A percentile compares a stretch with the other conserved stretches of the same genome.
phyloP scores from a whole-genome alignment of 2,329 filamentous ascomycete species.

The Intubia oerlemansii region DNA sequence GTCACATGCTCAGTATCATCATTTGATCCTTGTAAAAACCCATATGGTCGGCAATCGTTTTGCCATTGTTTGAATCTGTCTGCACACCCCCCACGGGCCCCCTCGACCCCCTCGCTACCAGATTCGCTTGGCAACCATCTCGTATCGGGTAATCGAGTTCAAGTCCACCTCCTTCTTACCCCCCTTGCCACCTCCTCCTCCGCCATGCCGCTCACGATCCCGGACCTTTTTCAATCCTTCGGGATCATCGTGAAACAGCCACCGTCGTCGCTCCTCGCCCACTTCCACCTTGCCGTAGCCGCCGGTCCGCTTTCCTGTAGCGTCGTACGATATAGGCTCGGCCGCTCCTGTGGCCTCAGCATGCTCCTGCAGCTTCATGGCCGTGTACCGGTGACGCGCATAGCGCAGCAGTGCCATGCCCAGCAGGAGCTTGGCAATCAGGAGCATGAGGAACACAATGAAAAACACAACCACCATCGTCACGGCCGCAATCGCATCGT shows the following conservation, averaged over 20 bases:
- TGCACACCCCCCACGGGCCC: too few species aligned
- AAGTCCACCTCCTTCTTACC: constrained; percentile 34
- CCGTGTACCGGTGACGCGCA: constrained; percentile 54
- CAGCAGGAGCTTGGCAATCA: constrained; percentile 67
- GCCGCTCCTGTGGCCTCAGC: constrained; percentile 21
- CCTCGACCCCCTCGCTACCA: constrained; percentile 58
- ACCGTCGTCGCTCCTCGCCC: constrained; percentile 63
- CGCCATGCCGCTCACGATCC: constrained; percentile 35
- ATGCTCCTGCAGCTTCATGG: constrained; percentile 54
- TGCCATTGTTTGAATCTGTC: not conserved
- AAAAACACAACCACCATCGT: constrained; percentile 82
- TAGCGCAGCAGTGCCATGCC: constrained; percentile 75
- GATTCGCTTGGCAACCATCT: constrained; percentile 92
- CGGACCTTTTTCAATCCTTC: constrained; percentile 42
- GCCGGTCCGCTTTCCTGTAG: constrained; percentile 55
- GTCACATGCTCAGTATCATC: not conserved
- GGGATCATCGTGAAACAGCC: constrained; percentile 71
- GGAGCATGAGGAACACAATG: constrained; percentile 61
- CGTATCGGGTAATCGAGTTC: constrained; percentile 57
- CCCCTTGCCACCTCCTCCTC: constrained; percentile 29
- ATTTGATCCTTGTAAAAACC: not conserved
- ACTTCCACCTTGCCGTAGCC: constrained; percentile 76
- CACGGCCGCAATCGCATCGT: constrained; percentile 50
- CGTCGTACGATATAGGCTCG: constrained; percentile 36
- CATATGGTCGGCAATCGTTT: not conserved